Evolutionary conservation across 345 rosid genomes (phyloP), one percentile per base, ranked within the genome.

Genomic region (Lepidium aucheri): DNA sequence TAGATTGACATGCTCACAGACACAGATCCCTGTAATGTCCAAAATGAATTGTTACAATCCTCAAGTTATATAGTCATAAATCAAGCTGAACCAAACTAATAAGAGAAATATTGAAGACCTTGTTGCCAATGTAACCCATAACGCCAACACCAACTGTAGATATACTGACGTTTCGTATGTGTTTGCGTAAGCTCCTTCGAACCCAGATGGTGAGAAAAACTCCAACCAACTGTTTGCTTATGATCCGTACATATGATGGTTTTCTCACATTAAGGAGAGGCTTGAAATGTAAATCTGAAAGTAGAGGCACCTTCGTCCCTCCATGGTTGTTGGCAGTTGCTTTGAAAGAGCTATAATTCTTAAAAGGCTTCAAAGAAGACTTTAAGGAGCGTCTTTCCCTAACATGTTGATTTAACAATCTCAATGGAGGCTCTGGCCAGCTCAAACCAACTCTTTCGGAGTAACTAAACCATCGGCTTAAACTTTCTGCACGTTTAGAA

Each of bases 81-180:
- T 50, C 59, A 39, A 39, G 49, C 3, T 30, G 8, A 52, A 32
- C 22, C 9, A 50, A 30, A 34, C 8, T 42, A 43, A 9, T 53
- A 46, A 62, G 42, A 42, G 26, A 80, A 58, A 0, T 18, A 42
- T 70, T 65, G 54, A 56, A 8, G 22, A 91, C 98, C 91, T 91
- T 88, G 78, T 91, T 91, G 61, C 98, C 96, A 46, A 91, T 91
- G 80, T 85, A 91, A 80, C 98, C 98, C 98, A 91, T 91, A 22
- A 73, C 84, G 9, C 98, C 96, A 73, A 91, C 98, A 46, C 96
- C 96, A 70, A 91, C 98, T 39, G 86, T 85, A 12, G 98, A 89
- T 22, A 89, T 90, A 76, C 81, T 84, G 24, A 91, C 47, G 55
- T 91, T 86, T 63, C 84, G 89, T 64, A 91, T 88, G 56, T 85